A percentile compares a stretch with the other conserved stretches of the same genome.
Evolutionary conservation across 371 early-diverging fungal species (phyloP).

Genomic region (Rhizopus sp.): DNA sequence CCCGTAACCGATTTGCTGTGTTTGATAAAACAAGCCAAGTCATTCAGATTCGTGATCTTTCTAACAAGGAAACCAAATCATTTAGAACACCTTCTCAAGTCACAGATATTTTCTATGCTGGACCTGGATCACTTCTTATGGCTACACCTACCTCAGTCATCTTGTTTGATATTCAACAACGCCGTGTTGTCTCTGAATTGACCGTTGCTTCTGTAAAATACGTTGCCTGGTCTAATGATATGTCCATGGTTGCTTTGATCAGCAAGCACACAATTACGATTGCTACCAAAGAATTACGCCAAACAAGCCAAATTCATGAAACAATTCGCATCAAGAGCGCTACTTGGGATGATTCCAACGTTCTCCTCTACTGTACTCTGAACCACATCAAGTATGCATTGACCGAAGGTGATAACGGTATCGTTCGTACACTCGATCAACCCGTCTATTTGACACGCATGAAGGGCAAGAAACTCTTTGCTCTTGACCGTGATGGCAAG

Average conservation of each 20-base stretch:
- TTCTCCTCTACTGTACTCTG: slow-evolving; percentile 96
- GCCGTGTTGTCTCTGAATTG: slow-evolving; percentile 74
- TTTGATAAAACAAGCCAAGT: slow-evolving; percentile 79
- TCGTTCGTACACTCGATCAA: slow-evolving; percentile 94
- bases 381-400: slow-evolving; percentile 99
- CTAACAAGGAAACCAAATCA: slow-evolving; percentile 86
- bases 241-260: slow-evolving; percentile 83
- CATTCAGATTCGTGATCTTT: slow-evolving; percentile 80
- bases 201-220: slow-evolving; percentile 83
- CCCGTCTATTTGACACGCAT: slow-evolving; percentile 89
- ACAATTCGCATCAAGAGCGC: slow-evolving; percentile 97
- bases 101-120: slow-evolving; percentile 86
- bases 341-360: slow-evolving; percentile 91
- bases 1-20: slow-evolving; percentile 94
- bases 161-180: slow-evolving; percentile 88
- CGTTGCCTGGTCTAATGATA: slow-evolving; percentile 88
- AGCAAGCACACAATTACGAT: slow-evolving; percentile 93
- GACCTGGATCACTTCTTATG: slow-evolving; percentile 81
- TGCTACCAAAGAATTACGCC: slow-evolving; percentile 84
- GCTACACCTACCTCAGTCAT: slow-evolving; percentile 83
- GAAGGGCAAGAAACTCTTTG: slow-evolving; percentile 82
- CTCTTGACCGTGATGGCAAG: slow-evolving; percentile 87
- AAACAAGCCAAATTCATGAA: slow-evolving; percentile 89
- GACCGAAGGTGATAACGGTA: slow-evolving; percentile 94
- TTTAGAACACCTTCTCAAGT: slow-evolving; percentile 79